Evolutionary conservation across 768 basidiomycete species (phyloP).

Genomic region (Leccinum boreale): DNA sequence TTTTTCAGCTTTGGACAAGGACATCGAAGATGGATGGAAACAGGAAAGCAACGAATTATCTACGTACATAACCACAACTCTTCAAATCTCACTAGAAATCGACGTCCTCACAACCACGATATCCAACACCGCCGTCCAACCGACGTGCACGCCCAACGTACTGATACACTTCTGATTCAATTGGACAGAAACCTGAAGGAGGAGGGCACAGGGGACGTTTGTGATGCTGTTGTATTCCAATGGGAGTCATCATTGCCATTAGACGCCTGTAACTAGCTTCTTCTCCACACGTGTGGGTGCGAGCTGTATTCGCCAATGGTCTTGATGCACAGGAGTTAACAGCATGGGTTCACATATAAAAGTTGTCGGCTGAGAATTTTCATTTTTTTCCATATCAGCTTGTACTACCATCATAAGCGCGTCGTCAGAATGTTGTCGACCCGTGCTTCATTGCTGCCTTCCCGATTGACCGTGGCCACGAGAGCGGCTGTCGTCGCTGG

Average conservation of each 20-base stretch:
- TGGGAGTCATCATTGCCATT: not conserved
- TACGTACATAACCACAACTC: too few species aligned
- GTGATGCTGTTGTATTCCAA: not conserved
- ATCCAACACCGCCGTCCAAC: too few species aligned
- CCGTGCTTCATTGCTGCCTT: slow-evolving; percentile 22
- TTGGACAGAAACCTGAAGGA: too few species aligned
- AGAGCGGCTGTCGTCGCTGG: slow-evolving; percentile 48
- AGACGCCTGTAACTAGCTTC: not conserved
- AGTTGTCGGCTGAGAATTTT: not conserved
- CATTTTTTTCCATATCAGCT: not conserved
- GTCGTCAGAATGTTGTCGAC: slow-evolving; percentile 28
- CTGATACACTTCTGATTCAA: too few species aligned
- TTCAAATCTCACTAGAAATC: too few species aligned
- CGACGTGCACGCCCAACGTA: too few species aligned
- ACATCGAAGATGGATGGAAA: not conserved
- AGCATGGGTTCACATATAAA: slow-evolving; percentile 12
- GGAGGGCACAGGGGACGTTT: not conserved
- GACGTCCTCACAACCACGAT: too few species aligned
- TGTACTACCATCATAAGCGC: slow-evolving; percentile 5
- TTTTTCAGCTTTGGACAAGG: slow-evolving; percentile 73
- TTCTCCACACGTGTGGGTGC: not conserved
- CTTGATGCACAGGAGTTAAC: slow-evolving; percentile 15
- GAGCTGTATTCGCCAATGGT: slow-evolving; percentile 10
- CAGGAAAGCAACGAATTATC: not conserved
- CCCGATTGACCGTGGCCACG: slow-evolving; percentile 35